A percentile compares a stretch with the other conserved stretches of the same genome.
These are phyloP conservation scores for Aegilops speltoides DNA, from an alignment of 176 grass and related monocot genomes.

Conservation along the genomic window DNA sequence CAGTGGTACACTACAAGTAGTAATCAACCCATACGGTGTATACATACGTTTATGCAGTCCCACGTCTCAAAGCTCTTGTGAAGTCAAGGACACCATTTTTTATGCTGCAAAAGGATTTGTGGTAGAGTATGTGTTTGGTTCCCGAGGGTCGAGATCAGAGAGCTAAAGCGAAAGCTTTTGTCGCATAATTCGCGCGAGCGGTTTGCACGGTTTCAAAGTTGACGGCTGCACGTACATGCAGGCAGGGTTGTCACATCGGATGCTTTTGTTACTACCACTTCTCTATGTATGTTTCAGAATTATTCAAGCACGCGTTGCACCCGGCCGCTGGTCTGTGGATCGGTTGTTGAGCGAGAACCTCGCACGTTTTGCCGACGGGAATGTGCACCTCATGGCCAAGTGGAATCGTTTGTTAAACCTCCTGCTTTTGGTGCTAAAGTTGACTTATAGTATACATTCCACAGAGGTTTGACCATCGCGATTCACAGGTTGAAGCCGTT, in stretches of 20 bases:
- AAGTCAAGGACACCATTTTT: neutral
- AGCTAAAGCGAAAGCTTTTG: neutral
- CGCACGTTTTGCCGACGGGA: constrained; percentile 2
- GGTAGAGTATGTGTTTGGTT: no score
- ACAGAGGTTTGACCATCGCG: neutral
- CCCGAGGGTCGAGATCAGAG: neutral
- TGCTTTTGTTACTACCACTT: neutral
- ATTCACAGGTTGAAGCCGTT: neutral
- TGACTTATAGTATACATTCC: constrained; percentile 5
- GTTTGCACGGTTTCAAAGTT: neutral
- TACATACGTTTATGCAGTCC: neutral
- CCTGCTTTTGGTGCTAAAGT: constrained; percentile 5
- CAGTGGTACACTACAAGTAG: no score
- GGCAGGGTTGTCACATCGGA: neutral
- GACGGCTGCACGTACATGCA: neutral
- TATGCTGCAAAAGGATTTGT: no score
- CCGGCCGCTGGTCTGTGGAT: neutral
- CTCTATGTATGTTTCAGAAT: neutral
- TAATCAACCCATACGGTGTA: no score
- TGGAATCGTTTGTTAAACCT: neutral
- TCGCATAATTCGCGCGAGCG: neutral
- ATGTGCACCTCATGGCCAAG: constrained; percentile 10
- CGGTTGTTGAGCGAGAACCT: constrained; percentile 7
- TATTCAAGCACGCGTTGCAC: neutral
- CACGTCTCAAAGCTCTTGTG: neutral